These are phyloP conservation scores for Paxillus involutus DNA, from an alignment of 768 basidiomycete genomes.

Conservation along the genomic window DNA sequence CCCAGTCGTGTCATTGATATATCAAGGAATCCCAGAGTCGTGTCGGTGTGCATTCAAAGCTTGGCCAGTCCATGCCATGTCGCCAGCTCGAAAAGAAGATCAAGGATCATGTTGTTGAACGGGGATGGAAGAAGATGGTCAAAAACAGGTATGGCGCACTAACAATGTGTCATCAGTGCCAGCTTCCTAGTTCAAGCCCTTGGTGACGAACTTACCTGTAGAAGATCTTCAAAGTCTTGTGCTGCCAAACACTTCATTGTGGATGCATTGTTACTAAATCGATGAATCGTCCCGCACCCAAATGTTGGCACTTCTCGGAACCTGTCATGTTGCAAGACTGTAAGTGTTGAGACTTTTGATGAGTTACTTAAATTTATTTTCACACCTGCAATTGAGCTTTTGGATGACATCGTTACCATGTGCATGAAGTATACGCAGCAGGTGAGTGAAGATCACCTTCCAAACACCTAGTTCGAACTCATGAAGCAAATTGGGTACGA, in stretches of 20 bases:
- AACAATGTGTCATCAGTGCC: too few species aligned
- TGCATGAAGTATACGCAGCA: conserved; percentile 21
- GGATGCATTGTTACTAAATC: conserved; percentile 33
- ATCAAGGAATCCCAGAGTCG: conserved; percentile 8
- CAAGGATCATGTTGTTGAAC: conserved; percentile 11
- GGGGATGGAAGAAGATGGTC: conserved; percentile 10
- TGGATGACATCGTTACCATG: conserved; percentile 1
- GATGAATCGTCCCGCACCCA: conserved; percentile 31
- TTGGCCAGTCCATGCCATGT: conserved; percentile 20
- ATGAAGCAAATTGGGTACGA: conserved; percentile 22
- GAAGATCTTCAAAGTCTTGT: conserved; percentile 39
- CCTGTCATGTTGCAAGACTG: conserved; percentile 12
- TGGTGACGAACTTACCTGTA: conserved; percentile 20
- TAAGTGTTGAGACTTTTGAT: too few species aligned
- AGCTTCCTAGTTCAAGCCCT: too few species aligned
- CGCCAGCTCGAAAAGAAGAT: conserved; percentile 15
- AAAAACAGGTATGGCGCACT: conserved; percentile 15
- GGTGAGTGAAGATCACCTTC: conserved; percentile 22
- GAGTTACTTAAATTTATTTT: too few species aligned
- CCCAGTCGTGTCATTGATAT: conserved; percentile 13
- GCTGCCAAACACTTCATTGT: conserved; percentile 36
- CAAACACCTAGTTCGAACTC: conserved; percentile 26
- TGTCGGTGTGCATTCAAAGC: conserved; percentile 16
- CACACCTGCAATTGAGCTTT: conserved; percentile 13
- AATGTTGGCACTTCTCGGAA: conserved; percentile 33